A percentile compares a stretch with the other conserved stretches of the same genome.
phyloP scores from a whole-genome alignment of 2,329 filamentous ascomycete species.

The Exutisphaerella laricina region DNA sequence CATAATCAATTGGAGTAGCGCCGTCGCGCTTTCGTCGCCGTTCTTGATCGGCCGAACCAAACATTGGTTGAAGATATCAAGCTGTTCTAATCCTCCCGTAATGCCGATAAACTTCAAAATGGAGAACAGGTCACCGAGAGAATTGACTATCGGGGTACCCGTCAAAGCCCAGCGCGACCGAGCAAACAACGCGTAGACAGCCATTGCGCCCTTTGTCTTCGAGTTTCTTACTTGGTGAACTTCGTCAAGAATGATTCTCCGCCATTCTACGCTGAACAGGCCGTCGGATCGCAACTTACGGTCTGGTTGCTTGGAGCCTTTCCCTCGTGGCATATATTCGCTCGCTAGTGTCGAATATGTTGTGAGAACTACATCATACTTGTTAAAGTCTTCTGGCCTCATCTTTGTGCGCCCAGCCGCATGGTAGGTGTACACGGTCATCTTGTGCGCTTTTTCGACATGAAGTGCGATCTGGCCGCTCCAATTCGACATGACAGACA shows the following conservation, averaged over 20 bases:
- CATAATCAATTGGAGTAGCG: conserved; percentile 70
- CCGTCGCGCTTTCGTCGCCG: conserved; percentile 53
- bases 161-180: conserved; percentile 73
- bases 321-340: conserved; percentile 55
- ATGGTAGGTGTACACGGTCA: conserved; percentile 70
- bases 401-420: conserved; percentile 55
- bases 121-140: conserved; percentile 73
- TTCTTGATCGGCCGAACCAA: conserved; percentile 62
- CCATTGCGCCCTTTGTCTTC: conserved; percentile 63
- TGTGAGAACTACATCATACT: conserved; percentile 73
- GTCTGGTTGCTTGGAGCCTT: conserved; percentile 28
- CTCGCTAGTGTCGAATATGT: conserved; percentile 72
- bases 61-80: conserved; percentile 66
- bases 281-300: conserved; percentile 38
- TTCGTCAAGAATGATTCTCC: conserved; percentile 75
- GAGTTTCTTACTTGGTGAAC: conserved; percentile 78
- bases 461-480: conserved; percentile 70
- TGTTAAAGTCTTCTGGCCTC: conserved; percentile 50
- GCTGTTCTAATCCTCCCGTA: conserved; percentile 66
- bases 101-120: conserved; percentile 71
- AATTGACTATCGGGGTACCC: conserved; percentile 59
- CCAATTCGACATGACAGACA: conserved; percentile 91
- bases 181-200: conserved; percentile 61
- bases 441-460: conserved; percentile 56
- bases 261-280: conserved; percentile 64